phyloP scores from a whole-genome alignment of 257 asterid species.

The Lithospermum erythrorhizon region DNA sequence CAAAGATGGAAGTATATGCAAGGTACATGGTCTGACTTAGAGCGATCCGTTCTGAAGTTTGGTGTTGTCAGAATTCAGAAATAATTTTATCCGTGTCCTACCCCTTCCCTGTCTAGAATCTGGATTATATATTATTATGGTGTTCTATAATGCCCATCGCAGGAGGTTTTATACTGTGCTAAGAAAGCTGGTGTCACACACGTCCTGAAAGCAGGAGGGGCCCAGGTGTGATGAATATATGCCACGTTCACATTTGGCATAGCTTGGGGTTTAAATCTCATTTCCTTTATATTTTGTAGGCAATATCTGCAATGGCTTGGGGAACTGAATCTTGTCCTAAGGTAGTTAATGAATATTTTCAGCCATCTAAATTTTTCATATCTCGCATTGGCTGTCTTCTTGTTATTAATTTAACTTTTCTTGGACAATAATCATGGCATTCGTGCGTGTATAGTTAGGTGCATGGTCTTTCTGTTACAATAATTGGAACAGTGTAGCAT shows the following conservation, averaged over 20 bases:
- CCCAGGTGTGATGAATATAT: conserved; percentile 54
- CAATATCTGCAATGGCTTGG: conserved; percentile 99
- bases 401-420: not conserved
- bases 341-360: conserved; percentile 29
- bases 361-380: not conserved
- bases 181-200: conserved; percentile 98
- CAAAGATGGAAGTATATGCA: conserved; percentile 83
- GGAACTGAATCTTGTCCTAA: conserved; percentile 98
- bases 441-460: too few relatives aligned
- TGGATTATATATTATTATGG: conserved; percentile 1
- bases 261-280: not conserved
- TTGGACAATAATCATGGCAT: not conserved
- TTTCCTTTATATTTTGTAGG: conserved; percentile 29
- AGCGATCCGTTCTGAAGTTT: too few relatives aligned
- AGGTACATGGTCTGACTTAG: conserved; percentile 34
- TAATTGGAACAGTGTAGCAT: too few relatives aligned
- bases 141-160: not conserved
- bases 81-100: not conserved
- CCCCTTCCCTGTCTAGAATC: not conserved
- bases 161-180: conserved; percentile 97
- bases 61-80: not conserved
- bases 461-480: too few relatives aligned
- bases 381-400: not conserved
- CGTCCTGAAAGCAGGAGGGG: conserved; percentile 98
- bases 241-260: not conserved